Evolutionary conservation across 768 basidiomycete species (phyloP), one percentile per base, ranked within the genome.

Genomic region (Cyathus striatus): DNA sequence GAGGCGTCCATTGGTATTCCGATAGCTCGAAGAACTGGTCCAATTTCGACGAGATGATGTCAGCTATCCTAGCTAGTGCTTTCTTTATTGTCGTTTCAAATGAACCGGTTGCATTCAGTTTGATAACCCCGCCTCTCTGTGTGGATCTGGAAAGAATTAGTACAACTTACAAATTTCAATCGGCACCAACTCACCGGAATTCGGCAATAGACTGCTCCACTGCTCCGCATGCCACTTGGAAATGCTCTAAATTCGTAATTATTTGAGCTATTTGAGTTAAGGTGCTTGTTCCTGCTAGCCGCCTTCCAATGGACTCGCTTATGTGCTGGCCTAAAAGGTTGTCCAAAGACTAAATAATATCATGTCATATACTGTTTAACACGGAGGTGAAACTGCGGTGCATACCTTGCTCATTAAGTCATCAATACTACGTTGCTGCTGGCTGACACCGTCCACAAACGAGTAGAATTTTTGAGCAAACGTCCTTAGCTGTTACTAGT

Each of bases 391-490:
- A n/a, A 30, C 27, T 7, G n/a, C n/a, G n/a, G 7, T 30, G 27
- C 57, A 44, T 54, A 93, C 95, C 74, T 85, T 92, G 65, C 84
- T 85, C 40, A 99, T 62, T 6, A 97, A 72, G 42, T 92, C 91
- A 53, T 98, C 94, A 23, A 94, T 89, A 56, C 94, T 87, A 33
- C 86, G 77, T 60, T 93, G 88, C 45, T 91, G 87, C 56, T 94
- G 90, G 2, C 87, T 83, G 4, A 96, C 88, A 6, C 95, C 95
- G 52, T 99, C 96, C 0, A 94, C 82, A 61, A 98, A 99, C 18
- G 90, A 84, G 58, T 97, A 95, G 67, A 96, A 98, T 53, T 90
- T 91, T 52, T 93, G 87, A 27, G 96, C 87, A 56, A 95, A 97
- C 12, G 24, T 10, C 10, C 51, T 47, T 43, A 55, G 55, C 52